These are phyloP conservation scores for Panaeolus papilionaceus DNA, from an alignment of 768 basidiomycete species.

Conservation along the genomic window DNA sequence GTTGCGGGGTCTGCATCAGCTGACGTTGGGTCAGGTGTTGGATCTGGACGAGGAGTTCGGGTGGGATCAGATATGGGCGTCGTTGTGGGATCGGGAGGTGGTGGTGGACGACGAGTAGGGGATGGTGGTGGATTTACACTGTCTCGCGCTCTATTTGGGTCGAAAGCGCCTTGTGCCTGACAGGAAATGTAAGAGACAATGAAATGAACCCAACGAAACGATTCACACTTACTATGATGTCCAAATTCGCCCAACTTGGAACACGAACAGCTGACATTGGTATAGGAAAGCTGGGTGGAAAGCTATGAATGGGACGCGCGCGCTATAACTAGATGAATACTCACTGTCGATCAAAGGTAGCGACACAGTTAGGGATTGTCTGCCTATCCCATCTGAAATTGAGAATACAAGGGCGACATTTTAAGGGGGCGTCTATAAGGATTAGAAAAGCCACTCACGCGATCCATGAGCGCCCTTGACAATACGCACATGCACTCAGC, in stretches of 20 bases:
- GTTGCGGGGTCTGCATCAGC: too few relatives aligned
- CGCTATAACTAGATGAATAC: not conserved
- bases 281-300: not conserved
- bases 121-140: not conserved
- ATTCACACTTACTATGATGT: not conserved
- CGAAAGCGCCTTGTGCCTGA: not conserved
- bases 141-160: not conserved
- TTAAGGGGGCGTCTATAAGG: not conserved
- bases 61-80: too few relatives aligned
- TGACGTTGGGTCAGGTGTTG: too few relatives aligned
- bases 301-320: not conserved
- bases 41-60: too few relatives aligned
- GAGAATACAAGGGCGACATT: too few relatives aligned
- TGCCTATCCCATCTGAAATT: not conserved
- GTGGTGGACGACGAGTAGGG: too few relatives aligned
- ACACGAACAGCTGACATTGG: not conserved
- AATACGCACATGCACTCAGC: not conserved
- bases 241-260: not conserved
- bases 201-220: too few relatives aligned
- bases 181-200: not conserved
- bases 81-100: too few relatives aligned
- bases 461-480: not conserved
- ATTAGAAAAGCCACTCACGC: not conserved
- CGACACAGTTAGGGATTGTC: not conserved
- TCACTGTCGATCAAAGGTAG: not conserved